Evolutionary conservation across 331 rosid species (phyloP).

Genomic region (Spiraea crenata): DNA sequence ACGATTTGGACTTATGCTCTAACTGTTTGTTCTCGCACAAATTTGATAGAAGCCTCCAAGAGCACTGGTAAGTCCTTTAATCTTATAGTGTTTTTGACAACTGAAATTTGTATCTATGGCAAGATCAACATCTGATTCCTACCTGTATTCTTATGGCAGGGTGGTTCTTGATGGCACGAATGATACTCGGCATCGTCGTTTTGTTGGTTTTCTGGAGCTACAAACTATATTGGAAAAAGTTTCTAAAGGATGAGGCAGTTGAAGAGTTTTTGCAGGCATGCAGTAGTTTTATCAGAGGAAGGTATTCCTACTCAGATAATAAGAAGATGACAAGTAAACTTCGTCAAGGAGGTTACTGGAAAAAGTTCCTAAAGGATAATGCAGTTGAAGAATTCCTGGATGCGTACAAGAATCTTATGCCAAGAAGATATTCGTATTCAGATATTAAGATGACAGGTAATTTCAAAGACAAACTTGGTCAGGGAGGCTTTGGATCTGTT

Average conservation of each 20-base stretch:
- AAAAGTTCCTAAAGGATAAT: too few species aligned
- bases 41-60: background rate
- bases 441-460: background rate
- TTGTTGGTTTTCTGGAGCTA: slow-evolving; percentile 7
- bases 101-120: background rate
- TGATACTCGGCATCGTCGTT: background rate
- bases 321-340: background rate
- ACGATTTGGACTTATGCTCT: too few species aligned
- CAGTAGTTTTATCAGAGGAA: background rate
- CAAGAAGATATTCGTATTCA: too few species aligned
- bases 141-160: background rate
- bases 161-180: slow-evolving; percentile 1
- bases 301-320: background rate
- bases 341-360: too few species aligned
- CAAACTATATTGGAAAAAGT: slow-evolving; percentile 12
- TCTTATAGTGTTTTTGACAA: background rate
- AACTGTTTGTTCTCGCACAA: background rate
- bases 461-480: slow-evolving; percentile 13
- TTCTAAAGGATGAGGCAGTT: background rate
- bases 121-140: background rate
- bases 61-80: background rate
- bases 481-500: too few species aligned
- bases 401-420: too few species aligned
- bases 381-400: too few species aligned
- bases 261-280: background rate